Evolutionary conservation across 208 protist species (phyloP), one percentile per base, ranked within the genome.

Genomic region (Porcisia hertigi): DNA sequence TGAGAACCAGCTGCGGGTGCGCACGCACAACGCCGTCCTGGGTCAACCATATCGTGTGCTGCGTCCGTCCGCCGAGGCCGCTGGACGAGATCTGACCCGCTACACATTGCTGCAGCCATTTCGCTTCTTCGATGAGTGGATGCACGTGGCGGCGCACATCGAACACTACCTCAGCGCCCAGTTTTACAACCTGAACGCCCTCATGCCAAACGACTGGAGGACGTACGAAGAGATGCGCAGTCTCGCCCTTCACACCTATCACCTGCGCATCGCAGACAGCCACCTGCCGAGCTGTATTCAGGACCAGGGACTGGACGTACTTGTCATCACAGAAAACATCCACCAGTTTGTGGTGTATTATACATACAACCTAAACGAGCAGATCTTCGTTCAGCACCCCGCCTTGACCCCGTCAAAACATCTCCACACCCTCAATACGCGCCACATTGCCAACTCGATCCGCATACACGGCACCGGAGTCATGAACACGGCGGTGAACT

Each of bases 401-500:
- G 74, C 78, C 25, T 81, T 80, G 20, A 94, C 90, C 34, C 80
- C 91, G 71, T 85, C 86, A 14, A 99, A 99, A 80, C 91, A 97
- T 64, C 78, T 99, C 9, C 96, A 99, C 82, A 98, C 96, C 7
- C 94, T 99, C 65, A 93, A 98, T 83, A 99, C 99, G 70, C 85
- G 88, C 16, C 98, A 99, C 84, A 94, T 99, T 74, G 95, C 98
- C 47, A 98, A 99, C 80, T 99, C 97, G 20, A 99, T 99, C 76
- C 88, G 98, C 59, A 99, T 97, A 23, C 98, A 99, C 85, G 98
- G 98, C 67, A 98, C 93, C 18, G 98, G 98, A 71, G 99, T 99
- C 49, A 99, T 99, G 96, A 99, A 99, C 84, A 99, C 98, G 14
- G 94, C 98, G 1, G 97, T 99, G 54, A 99, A 99, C 87, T 99